Evolutionary conservation across 176 grass and related monocot genomes (phyloP), one percentile per base, ranked within the genome.

Genomic region (Paspalum vaginatum): DNA sequence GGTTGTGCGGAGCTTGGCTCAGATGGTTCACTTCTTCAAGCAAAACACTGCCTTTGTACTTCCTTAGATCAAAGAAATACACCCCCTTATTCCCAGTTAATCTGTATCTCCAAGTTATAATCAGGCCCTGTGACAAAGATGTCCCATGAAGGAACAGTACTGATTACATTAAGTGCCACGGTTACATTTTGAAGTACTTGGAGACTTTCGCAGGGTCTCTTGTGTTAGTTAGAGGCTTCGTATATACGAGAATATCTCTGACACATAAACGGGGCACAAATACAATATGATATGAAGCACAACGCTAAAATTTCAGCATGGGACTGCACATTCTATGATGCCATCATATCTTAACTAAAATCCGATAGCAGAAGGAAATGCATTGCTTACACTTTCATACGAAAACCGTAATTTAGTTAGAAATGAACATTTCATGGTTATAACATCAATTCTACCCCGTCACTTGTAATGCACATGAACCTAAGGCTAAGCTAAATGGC

Each of bases 401-500:
- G 20, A 55, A 76, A 39, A 9, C 41, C 20, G 65, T 79, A 49
- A 2, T 65, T 79, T 41, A 43, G 67, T 82, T 59, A 81, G 57
- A 24, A 83, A 55, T 56, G 64, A 83, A 21, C 56, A 49, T 42
- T 78, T 51, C 52, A 68, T 25, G 37, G 48, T 50, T 88, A 88
- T 51, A 65, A 73, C 85, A 83, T 72, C 49, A 68, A 48, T 50
- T 68, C 3, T 74, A 26, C 37, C 64, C 42, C 18, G 63, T 53
- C 50, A 40, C 46, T 74, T 32, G 74, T 72, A 75, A 32, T 32
- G 1, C 2, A 32, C 32, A 83, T 41, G 20, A 55, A 79, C 57
- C 80, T 83, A 79, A 42, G 22, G 49, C 80, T 83, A 79, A 42
- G 22, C 74, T 83, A 83, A 46, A 77, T 78, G 25, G 9, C 59